These are phyloP conservation scores for Tuber microsphaerosporum DNA, from an alignment of 495 filamentous ascomycete species.

Conservation along the genomic window DNA sequence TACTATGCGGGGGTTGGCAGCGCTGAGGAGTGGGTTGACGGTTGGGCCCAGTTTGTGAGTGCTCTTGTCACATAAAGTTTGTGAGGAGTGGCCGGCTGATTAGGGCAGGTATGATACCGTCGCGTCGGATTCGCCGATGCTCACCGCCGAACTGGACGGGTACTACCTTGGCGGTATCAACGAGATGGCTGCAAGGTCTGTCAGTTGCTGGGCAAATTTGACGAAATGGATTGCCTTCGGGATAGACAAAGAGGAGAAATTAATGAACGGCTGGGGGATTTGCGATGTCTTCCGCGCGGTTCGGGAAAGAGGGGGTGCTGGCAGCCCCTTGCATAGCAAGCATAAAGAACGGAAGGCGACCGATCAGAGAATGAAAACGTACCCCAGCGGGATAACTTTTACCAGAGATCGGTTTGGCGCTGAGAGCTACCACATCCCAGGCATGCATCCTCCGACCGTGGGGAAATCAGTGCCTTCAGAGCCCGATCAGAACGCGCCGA, in stretches of 20 bases:
- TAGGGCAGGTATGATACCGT: slow-evolving; percentile 17
- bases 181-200: slow-evolving; percentile 37
- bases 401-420: slow-evolving; percentile 28
- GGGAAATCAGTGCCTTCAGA: background rate
- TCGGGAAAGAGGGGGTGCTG: slow-evolving; percentile 31
- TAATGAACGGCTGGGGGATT: slow-evolving; percentile 31
- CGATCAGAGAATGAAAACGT: background rate
- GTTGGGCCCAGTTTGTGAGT: slow-evolving; percentile 27
- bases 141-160: slow-evolving; percentile 29
- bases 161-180: slow-evolving; percentile 39
- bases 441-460: background rate
- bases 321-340: slow-evolving; percentile 2
- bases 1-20: slow-evolving; percentile 33
- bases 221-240: slow-evolving; percentile 37
- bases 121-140: slow-evolving; percentile 32
- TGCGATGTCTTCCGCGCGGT: slow-evolving; percentile 41
- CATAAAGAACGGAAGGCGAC: background rate
- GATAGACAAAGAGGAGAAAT: slow-evolving; percentile 28
- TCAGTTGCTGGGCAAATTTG: slow-evolving; percentile 38
- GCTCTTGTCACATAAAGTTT: background rate
- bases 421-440: slow-evolving; percentile 32
- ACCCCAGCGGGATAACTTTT: slow-evolving; percentile 19
- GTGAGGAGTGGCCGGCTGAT: background rate
- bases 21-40: slow-evolving; percentile 31
- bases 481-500: background rate